Evolutionary conservation across 768 basidiomycete genomes (phyloP).

Genomic region (Wakefieldia striispora): DNA sequence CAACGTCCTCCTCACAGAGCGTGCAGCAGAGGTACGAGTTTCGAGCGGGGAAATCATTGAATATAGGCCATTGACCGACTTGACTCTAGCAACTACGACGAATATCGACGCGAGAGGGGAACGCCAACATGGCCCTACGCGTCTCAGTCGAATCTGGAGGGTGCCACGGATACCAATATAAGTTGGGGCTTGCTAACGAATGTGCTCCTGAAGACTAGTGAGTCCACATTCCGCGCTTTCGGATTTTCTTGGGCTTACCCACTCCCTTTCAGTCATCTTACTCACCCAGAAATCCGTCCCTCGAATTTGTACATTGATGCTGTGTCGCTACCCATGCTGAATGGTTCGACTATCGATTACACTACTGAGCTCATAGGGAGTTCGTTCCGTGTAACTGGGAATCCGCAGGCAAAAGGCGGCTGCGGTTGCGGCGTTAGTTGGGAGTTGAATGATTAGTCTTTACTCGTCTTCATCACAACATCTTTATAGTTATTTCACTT

Average conservation of each 20-base stretch:
- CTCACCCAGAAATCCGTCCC: constrained; percentile 62
- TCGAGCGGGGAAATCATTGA: too few species aligned
- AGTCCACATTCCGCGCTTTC: constrained; percentile 27
- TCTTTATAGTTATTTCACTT: too few species aligned
- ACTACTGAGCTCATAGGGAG: constrained; percentile 94
- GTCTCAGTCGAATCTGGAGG: constrained; percentile 92
- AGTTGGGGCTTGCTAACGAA: constrained; percentile 72
- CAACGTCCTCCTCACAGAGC: constrained; percentile 59
- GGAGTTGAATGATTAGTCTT: constrained; percentile 60
- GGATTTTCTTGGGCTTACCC: background rate
- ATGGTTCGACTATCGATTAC: constrained; percentile 86
- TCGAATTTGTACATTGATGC: constrained; percentile 81
- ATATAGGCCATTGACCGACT: background rate
- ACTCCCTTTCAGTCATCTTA: constrained; percentile 60
- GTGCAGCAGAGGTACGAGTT: constrained; percentile 66
- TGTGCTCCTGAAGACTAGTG: constrained; percentile 80
- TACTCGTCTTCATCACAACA: too few species aligned
- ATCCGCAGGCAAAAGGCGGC: constrained; percentile 87
- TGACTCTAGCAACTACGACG: constrained; percentile 67
- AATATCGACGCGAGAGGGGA: constrained; percentile 63
- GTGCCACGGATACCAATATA: constrained; percentile 97
- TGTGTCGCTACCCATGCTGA: constrained; percentile 75
- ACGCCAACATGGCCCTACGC: constrained; percentile 65
- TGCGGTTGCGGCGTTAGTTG: constrained; percentile 96
- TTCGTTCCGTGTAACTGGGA: constrained; percentile 78